Conservation (phyloP, 1,284 basidiomycete species). For the Boletus sp. region DNA sequence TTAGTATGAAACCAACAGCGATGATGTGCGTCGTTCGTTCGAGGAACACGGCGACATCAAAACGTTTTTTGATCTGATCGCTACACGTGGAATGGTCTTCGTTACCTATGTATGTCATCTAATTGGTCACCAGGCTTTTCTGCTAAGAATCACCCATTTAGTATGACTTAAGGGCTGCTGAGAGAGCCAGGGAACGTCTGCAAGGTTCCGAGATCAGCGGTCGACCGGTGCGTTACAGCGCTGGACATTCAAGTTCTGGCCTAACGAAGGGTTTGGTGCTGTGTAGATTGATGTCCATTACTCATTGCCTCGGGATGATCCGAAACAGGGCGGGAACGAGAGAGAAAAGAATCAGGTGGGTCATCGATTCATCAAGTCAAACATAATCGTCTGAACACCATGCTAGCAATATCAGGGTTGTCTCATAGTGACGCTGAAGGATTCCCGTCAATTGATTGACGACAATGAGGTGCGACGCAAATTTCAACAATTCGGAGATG, state of each 20-base stretch:
- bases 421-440: slow-evolving; percentile 76
- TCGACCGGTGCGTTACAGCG: slow-evolving; percentile 66
- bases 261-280: slow-evolving; percentile 8
- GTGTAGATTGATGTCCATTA: slow-evolving; percentile 96
- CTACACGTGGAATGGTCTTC: slow-evolving; percentile 95
- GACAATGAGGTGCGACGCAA: slow-evolving; percentile 83
- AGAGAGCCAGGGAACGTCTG: slow-evolving; percentile 84
- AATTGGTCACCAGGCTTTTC: slow-evolving; percentile 1
- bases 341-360: slow-evolving; percentile 87
- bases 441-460: slow-evolving; percentile 73
- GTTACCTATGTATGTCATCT: slow-evolving; percentile 86
- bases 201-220: slow-evolving; percentile 86
- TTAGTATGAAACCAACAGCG: slow-evolving; percentile 90
- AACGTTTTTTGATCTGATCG: slow-evolving; percentile 94
- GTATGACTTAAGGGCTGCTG: slow-evolving; percentile 92
- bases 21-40: slow-evolving; percentile 83
- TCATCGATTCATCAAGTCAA: slow-evolving; percentile 1
- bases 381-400: slow-evolving; percentile 17
- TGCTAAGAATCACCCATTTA: slow-evolving; percentile 39
- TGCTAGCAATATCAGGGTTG: slow-evolving; percentile 76
- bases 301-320: slow-evolving; percentile 90
- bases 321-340: slow-evolving; percentile 66
- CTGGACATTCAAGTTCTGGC: neutral
- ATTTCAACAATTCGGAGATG: slow-evolving; percentile 88
- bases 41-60: slow-evolving; percentile 94